Evolutionary conservation across 768 basidiomycete species (phyloP).

Genomic region (Serendipita vermifera): DNA sequence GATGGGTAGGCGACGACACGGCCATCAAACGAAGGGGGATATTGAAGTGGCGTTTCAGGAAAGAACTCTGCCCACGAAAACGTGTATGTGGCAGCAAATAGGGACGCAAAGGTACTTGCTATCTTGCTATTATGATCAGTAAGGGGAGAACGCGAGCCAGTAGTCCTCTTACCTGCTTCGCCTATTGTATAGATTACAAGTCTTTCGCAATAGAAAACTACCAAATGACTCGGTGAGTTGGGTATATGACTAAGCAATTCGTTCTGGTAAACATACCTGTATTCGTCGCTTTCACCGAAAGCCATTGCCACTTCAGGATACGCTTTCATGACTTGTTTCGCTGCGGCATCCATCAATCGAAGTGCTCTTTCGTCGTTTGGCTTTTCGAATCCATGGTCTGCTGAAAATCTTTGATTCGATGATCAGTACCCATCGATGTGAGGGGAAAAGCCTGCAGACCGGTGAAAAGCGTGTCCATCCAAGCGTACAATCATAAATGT

Average conservation of each 20-base stretch:
- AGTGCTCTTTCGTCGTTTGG: conserved; percentile 87
- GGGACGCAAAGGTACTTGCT: conserved; percentile 63
- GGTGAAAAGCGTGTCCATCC: conserved; percentile 90
- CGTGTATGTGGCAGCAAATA: conserved; percentile 85
- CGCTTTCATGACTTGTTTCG: conserved; percentile 64
- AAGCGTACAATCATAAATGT: conserved; percentile 77
- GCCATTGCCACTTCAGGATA: conserved; percentile 74
- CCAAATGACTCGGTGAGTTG: not conserved
- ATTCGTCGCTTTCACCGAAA: conserved; percentile 97
- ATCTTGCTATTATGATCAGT: conserved; percentile 53
- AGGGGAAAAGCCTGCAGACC: conserved; percentile 31
- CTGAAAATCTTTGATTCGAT: conserved; percentile 53
- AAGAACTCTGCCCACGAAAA: conserved; percentile 76
- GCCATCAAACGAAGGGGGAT: conserved; percentile 89
- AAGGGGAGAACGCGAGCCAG: not conserved
- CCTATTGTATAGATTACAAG: conserved; percentile 69
- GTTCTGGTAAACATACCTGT: conserved; percentile 42
- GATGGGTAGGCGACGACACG: conserved; percentile 73
- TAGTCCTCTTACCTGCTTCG: conserved; percentile 33
- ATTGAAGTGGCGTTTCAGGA: conserved; percentile 52
- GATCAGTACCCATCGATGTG: not conserved
- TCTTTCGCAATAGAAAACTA: conserved; percentile 77
- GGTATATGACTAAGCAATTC: not conserved
- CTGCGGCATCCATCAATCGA: conserved; percentile 84
- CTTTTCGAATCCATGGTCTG: conserved; percentile 67